These are phyloP conservation scores for Boletus sp. DNA, from an alignment of 768 basidiomycete species.

Conservation along the genomic window DNA sequence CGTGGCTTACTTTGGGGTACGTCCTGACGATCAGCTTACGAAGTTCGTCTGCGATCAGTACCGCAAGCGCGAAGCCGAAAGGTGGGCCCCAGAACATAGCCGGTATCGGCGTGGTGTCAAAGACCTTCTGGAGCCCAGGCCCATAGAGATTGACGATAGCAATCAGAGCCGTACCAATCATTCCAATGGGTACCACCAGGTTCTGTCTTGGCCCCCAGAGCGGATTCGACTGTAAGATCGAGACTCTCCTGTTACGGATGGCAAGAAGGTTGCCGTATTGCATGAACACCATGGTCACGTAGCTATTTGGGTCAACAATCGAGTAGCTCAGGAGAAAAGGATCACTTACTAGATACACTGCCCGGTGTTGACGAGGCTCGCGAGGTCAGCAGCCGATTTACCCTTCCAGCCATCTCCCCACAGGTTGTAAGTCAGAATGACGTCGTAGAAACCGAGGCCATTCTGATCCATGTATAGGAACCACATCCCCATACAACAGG, in stretches of 20 bases:
- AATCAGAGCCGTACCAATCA: constrained; percentile 41
- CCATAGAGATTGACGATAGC: constrained; percentile 45
- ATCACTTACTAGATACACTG: constrained; percentile 44
- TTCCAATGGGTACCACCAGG: constrained; percentile 34
- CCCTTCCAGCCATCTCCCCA: constrained; percentile 38
- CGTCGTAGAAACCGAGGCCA: constrained; percentile 35
- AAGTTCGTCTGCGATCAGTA: constrained; percentile 42
- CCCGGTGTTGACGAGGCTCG: constrained; percentile 36
- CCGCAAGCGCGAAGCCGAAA: constrained; percentile 40
- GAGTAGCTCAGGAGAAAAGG: background rate
- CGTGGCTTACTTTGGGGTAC: constrained; percentile 38
- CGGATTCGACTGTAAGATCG: constrained; percentile 41
- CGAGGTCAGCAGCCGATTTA: constrained; percentile 29
- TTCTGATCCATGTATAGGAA: constrained; percentile 38
- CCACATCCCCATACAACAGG: constrained; percentile 43
- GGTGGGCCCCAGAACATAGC: constrained; percentile 49
- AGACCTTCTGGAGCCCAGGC: constrained; percentile 41
- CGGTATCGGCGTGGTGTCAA: constrained; percentile 42
- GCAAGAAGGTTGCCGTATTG: constrained; percentile 43
- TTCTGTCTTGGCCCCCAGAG: constrained; percentile 48
- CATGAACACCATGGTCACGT: constrained; percentile 47
- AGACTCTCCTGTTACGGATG: constrained; percentile 43
- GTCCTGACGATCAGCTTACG: constrained; percentile 44
- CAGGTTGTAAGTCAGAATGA: constrained; percentile 40
- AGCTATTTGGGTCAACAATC: constrained; percentile 26